phyloP scores from a whole-genome alignment of 208 protist genomes.

The Crithidia acanthocephali region DNA sequence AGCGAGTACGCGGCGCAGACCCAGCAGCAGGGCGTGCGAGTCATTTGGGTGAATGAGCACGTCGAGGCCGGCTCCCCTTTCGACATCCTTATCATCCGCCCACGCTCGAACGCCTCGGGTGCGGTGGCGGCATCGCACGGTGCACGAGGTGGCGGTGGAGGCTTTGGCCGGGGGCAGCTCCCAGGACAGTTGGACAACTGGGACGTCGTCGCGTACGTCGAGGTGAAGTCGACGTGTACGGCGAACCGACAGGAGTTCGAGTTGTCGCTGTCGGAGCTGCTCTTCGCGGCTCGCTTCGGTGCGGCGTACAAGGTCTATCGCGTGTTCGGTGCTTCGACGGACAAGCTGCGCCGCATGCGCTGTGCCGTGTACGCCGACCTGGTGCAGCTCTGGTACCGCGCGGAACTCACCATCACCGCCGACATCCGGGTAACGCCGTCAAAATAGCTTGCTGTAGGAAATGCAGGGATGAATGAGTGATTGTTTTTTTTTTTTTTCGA shows the following conservation, averaged over 20 bases:
- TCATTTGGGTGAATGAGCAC: constrained; percentile 83
- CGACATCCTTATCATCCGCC: constrained; percentile 74
- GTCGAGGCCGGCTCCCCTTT: constrained; percentile 72
- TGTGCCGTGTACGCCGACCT: constrained; percentile 61
- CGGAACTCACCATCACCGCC: constrained; percentile 68
- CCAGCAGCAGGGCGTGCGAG: constrained; percentile 32
- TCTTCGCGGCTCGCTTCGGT: constrained; percentile 83
- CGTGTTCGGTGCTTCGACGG: constrained; percentile 76
- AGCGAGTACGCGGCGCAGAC: constrained; percentile 38
- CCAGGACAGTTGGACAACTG: not conserved
- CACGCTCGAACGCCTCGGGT: not conserved
- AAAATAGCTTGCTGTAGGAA: constrained; percentile 1
- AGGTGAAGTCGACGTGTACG: constrained; percentile 86
- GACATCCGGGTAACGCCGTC: constrained; percentile 73
- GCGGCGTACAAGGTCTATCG: constrained; percentile 71
- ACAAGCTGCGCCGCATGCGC: constrained; percentile 47
- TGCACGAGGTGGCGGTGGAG: not conserved
- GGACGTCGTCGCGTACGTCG: constrained; percentile 68
- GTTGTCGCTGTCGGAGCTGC: constrained; percentile 76
- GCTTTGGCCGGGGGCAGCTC: not conserved
- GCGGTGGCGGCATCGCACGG: too few species aligned
- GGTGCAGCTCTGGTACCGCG: constrained; percentile 65
- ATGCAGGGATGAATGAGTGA: too few species aligned
- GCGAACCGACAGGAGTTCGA: constrained; percentile 71
- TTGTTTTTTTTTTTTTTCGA: not conserved